A percentile compares a stretch with the other conserved stretches of the same genome.
Evolutionary conservation across 306 rosid genomes (phyloP).

Genomic region (Corylus americana): DNA sequence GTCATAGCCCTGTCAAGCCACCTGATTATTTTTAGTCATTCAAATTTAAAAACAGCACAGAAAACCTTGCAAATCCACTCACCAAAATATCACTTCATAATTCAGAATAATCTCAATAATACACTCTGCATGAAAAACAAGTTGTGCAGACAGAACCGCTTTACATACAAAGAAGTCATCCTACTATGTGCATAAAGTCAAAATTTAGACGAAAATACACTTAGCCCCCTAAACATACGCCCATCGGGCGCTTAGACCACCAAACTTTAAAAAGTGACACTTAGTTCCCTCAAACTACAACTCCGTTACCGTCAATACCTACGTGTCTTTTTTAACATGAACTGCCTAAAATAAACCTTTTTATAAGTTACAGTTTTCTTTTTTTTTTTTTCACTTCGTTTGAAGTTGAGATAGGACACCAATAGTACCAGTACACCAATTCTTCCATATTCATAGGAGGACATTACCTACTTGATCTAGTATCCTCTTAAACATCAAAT

Average conservation of each 20-base stretch:
- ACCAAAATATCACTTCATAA: not conserved
- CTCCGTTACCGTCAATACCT: too few relatives aligned
- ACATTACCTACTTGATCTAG: slow-evolving; percentile 10
- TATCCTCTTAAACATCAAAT: slow-evolving; percentile 4
- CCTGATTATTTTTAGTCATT: not conserved
- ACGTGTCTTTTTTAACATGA: too few relatives aligned
- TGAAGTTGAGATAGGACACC: slow-evolving; percentile 28
- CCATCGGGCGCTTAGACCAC: too few relatives aligned
- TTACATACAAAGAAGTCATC: not conserved
- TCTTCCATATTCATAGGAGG: slow-evolving; percentile 16
- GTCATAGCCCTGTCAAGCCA: not conserved
- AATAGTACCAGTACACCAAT: not conserved
- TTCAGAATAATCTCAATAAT: not conserved
- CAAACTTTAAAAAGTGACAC: too few relatives aligned
- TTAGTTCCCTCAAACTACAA: too few relatives aligned
- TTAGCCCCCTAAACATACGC: too few relatives aligned
- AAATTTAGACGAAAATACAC: too few relatives aligned
- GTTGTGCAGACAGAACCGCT: not conserved
- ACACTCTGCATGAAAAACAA: not conserved
- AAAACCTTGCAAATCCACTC: not conserved
- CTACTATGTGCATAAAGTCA: not conserved
- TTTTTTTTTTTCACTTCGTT: too few relatives aligned
- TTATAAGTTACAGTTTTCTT: too few relatives aligned
- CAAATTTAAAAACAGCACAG: not conserved
- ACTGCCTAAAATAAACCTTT: too few relatives aligned